A percentile compares a stretch with the other conserved stretches of the same genome.
Evolutionary conservation across 2,329 filamentous ascomycete genomes (phyloP).

Genomic region (Hymenotorrendiella dingleyae): DNA sequence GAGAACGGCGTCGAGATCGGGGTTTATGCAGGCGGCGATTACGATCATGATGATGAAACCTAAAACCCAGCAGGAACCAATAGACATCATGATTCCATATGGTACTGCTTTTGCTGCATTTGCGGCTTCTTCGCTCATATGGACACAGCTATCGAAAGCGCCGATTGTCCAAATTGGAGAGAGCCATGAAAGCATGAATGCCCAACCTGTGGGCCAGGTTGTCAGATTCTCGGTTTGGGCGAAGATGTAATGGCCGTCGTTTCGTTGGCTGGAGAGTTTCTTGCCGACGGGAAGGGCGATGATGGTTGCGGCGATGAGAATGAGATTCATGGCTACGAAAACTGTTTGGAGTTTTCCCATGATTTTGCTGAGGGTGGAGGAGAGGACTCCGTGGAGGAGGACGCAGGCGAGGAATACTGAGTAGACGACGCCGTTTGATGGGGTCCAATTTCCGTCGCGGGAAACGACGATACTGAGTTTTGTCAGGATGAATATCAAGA

Average conservation of each 20-base stretch:
- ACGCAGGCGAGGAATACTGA: constrained; percentile 50
- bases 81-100: constrained; percentile 52
- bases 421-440: constrained; percentile 51
- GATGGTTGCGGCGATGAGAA: constrained; percentile 49
- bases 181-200: constrained; percentile 56
- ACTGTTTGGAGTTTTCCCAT: constrained; percentile 55
- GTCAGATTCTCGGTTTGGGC: constrained; percentile 50
- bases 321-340: constrained; percentile 49
- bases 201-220: constrained; percentile 50
- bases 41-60: constrained; percentile 53
- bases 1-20: constrained; percentile 44
- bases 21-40: constrained; percentile 50
- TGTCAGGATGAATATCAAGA: constrained; percentile 4
- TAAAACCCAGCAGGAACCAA: constrained; percentile 49
- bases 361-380: constrained; percentile 44
- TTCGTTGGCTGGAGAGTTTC: constrained; percentile 28
- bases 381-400: constrained; percentile 47
- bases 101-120: constrained; percentile 56
- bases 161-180: constrained; percentile 56
- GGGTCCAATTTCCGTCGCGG: constrained; percentile 49
- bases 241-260: constrained; percentile 47
- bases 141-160: constrained; percentile 51
- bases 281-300: constrained; percentile 51
- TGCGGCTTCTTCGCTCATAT: constrained; percentile 55
- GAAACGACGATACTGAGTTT: constrained; percentile 42